Evolutionary conservation across 345 rosid species (phyloP), one percentile per base, ranked within the genome.

Genomic region (Clausena lansium): DNA sequence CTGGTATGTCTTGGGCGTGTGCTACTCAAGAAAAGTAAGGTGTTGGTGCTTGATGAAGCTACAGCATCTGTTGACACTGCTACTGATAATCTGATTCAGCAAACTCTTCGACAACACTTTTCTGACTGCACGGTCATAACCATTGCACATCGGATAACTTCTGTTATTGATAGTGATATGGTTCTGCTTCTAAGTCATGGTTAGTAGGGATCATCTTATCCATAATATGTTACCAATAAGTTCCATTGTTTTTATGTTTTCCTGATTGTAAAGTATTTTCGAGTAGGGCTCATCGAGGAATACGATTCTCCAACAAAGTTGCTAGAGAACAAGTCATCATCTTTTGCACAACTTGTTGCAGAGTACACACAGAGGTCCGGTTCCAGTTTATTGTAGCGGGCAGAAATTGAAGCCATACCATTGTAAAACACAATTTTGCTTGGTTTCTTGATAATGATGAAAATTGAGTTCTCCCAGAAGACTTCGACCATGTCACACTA

Each of bases 11-110:
- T 95, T 0, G 98, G 98, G 1, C 90, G 98, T 25, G 97, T 92
- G 60, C 86, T 95, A 17, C 89, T 93, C 0, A 91, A 92, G 88
- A 92, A 87, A 81, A 93, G 92, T 76, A 95, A 89, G 77, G 85
- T 95, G 65, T 77, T 95, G 83, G 95, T 92, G 25, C 94, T 93
- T 0, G 97, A 95, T 79, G 97, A 95, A 85, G 98, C 98, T 59
- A 93, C 94, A 3, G 93, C 98, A 77, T 95, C 97, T 0, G 95
- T 93, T 61, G 98, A 93, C 74, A 93, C 98, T 28, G 91, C 93
- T 19, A 92, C 98, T 0, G 97, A 95, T 79, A 88, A 91, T 81
- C 84, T 93, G 54, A 92, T 95, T 20, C 98, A 92, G 84, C 86
- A 85, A 59, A 93, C 97, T 0, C 77, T 93, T 15, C 76, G 89